A percentile compares a stretch with the other conserved stretches of the same genome.
phyloP scores from a whole-genome alignment of 192 early-diverging fungal genomes.

The Paraglomus brasilianum region DNA sequence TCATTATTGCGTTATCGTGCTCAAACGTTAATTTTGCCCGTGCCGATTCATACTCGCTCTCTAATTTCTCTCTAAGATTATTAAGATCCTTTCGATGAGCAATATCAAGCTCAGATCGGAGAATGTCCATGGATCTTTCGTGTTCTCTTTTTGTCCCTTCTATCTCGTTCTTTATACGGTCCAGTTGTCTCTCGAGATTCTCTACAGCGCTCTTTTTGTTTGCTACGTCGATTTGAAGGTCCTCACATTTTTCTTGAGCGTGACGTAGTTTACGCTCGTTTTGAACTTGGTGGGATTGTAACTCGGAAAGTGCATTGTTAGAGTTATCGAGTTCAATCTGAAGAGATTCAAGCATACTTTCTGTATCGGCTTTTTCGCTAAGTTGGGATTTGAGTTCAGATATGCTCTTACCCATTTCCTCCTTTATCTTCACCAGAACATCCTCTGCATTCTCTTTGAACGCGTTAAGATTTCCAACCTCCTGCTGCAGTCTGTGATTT shows the following conservation, averaged over 20 bases:
- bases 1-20: neutral
- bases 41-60: neutral
- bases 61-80: slow-evolving; percentile 6
- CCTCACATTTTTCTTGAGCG: neutral
- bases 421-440: neutral
- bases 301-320: slow-evolving; percentile 13
- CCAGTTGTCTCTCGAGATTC: neutral
- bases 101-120: neutral
- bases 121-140: neutral
- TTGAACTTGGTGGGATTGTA: neutral
- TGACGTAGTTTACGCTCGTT: neutral
- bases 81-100: neutral
- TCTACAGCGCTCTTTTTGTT: neutral
- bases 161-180: neutral
- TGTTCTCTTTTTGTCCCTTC: slow-evolving; percentile 1
- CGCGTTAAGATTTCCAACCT: neutral
- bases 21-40: neutral
- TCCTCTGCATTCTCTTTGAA: neutral
- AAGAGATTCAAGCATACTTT: neutral
- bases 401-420: slow-evolving; percentile 1
- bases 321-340: neutral
- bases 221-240: neutral
- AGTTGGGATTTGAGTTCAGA: neutral
- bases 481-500: neutral
- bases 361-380: neutral